Base-by-base conservation (phyloP, 306 rosid genomes). In the Quercus ilex region DNA sequence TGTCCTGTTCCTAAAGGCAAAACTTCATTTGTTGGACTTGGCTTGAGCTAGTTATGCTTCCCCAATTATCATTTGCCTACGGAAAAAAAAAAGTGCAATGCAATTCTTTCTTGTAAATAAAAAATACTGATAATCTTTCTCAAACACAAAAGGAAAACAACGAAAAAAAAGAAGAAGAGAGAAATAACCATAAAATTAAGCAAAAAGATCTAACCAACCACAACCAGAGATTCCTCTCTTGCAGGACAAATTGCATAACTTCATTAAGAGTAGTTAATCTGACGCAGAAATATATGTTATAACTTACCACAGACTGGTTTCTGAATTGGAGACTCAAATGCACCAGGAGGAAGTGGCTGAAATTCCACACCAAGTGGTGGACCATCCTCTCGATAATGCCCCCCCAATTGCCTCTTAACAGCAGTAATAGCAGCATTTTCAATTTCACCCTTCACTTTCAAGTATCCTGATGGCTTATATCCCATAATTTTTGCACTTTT, bases 381-480 rank as follows among this genome's bases (percentile, higher is more conserved):
- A 81, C 99, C 99, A 87, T 96, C 94, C 85, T 89, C 97, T 71
- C 0, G 77, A 75, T 90, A 91, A 60, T 89, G 84, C 84, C 81
- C 81, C 70, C 99, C 99, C 82, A 96, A 77, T 85, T 93, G 99
- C 90, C 89, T 93, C 89, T 90, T 96, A 77, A 96, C 99, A 59
- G 96, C 96, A 75, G 94, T 96, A 77, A 96, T 90, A 82, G 98
- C 97, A 86, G 98, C 96, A 91, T 95, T 91, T 87, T 93, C 99
- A 76, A 87, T 89, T 82, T 96, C 99, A 2, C 98, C 96, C 85
- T 93, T 96, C 80, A 96, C 91, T 89, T 96, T 96, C 89, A 96
- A 83, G 84, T 91, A 96, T 76, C 99, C 99, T 7, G 99, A 90
- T 51, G 99, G 98, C 85, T 89, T 93, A 80, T 96, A 90, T 70